Conservation (phyloP, 2,329 filamentous ascomycete species). For the Stagonosporopsis vannaccii region DNA sequence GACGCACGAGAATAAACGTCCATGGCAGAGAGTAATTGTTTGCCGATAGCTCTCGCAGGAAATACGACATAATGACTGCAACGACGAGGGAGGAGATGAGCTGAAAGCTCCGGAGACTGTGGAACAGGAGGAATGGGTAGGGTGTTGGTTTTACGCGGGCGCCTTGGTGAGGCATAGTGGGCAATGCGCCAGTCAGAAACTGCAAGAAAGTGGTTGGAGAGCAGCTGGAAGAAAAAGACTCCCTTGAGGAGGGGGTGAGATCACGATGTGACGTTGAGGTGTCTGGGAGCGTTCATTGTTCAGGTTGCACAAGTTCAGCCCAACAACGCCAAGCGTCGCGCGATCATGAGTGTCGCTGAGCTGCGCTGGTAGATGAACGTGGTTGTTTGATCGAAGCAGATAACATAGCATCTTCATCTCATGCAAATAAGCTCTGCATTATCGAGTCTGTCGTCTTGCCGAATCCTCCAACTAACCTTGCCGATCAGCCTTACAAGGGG, state of each 20-base stretch:
- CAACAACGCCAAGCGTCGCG: slow-evolving; percentile 1
- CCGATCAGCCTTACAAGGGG: background rate
- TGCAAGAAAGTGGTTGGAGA: background rate
- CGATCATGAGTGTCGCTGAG: background rate
- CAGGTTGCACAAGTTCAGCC: slow-evolving; percentile 2
- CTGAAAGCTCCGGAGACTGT: slow-evolving; percentile 52
- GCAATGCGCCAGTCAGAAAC: background rate
- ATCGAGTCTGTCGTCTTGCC: background rate
- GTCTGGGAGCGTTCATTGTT: background rate
- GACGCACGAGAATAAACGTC: slow-evolving; percentile 64
- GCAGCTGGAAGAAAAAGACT: background rate
- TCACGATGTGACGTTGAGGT: background rate
- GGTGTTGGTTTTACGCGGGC: slow-evolving; percentile 49
- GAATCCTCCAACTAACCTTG: background rate
- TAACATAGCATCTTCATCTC: background rate
- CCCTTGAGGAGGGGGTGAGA: background rate
- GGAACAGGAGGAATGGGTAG: slow-evolving; percentile 55
- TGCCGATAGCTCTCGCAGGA: slow-evolving; percentile 61
- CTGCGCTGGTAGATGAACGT: background rate
- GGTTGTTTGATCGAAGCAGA: background rate
- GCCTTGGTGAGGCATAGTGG: background rate
- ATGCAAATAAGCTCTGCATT: background rate
- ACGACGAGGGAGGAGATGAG: slow-evolving; percentile 58
- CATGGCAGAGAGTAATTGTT: slow-evolving; percentile 63
- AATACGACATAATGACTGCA: slow-evolving; percentile 62